Percentiles rank a stretch among this genome's conserved stretches.
Conservation (phyloP, 148 eudicot species). For the Vaccinium corymbosum region DNA sequence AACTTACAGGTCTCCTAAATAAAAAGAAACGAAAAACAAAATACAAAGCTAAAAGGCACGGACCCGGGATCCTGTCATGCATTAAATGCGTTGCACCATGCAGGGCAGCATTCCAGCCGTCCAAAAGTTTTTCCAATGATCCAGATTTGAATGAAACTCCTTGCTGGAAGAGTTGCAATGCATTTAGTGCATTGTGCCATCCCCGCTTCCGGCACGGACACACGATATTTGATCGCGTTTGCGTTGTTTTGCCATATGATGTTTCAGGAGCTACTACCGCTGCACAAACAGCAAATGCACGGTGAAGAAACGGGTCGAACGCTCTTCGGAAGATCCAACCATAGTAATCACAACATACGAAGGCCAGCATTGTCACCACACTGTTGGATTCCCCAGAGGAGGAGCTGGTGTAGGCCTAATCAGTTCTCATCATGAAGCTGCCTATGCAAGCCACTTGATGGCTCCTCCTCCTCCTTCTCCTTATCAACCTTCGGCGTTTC, state of each 20-base stretch:
- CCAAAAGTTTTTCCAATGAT: too few relatives aligned
- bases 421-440: conserved; percentile 44
- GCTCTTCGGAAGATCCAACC: conserved; percentile 74
- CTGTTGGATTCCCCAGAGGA: conserved; percentile 73
- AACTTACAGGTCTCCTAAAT: too few relatives aligned
- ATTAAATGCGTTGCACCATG: too few relatives aligned
- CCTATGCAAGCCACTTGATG: conserved; percentile 37
- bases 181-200: too few relatives aligned
- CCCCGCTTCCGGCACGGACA: too few relatives aligned
- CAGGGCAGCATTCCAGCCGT: too few relatives aligned
- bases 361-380: conserved; percentile 90
- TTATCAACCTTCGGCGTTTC: conserved; percentile 19
- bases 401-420: conserved; percentile 37
- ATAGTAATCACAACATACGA: conserved; percentile 91
- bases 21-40: too few relatives aligned
- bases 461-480: conserved; percentile 19
- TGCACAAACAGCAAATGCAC: conserved; percentile 93
- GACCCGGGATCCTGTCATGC: too few relatives aligned
- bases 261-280: conserved; percentile 84
- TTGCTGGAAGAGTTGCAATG: too few relatives aligned
- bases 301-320: conserved; percentile 90
- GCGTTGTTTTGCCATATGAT: neutral
- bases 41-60: too few relatives aligned
- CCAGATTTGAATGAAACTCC: too few relatives aligned
- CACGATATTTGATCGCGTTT: neutral